Conservation (phyloP, 768 basidiomycete species). For the Dictyophora rubrovolvata region DNA sequence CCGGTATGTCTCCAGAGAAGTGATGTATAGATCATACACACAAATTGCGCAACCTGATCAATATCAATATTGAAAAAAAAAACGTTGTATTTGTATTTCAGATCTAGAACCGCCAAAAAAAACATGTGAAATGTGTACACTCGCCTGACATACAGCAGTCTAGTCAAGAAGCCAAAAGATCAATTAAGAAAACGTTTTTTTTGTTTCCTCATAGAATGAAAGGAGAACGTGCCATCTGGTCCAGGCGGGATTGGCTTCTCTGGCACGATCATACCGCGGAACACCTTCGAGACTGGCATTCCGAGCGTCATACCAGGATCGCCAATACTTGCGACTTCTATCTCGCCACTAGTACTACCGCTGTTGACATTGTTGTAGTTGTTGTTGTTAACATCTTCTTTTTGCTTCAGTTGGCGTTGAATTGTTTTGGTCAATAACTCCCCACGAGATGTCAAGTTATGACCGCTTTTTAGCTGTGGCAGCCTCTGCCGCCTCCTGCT, state of each 20-base stretch:
- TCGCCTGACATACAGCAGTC: constrained; percentile 86
- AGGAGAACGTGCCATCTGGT: constrained; percentile 46
- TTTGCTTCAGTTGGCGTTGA: neutral
- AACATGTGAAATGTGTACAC: neutral
- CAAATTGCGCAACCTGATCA: constrained; percentile 64
- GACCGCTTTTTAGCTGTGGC: too few relatives aligned
- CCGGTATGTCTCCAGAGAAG: constrained; percentile 54
- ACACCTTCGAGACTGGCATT: constrained; percentile 15
- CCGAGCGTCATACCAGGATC: neutral
- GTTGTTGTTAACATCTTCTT: neutral
- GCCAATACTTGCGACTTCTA: too few relatives aligned
- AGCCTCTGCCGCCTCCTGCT: too few relatives aligned
- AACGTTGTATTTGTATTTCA: too few relatives aligned
- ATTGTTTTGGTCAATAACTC: neutral
- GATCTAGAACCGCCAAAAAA: neutral
- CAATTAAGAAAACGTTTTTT: neutral
- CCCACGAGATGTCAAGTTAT: too few relatives aligned
- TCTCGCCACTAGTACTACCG: too few relatives aligned
- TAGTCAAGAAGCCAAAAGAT: constrained; percentile 21
- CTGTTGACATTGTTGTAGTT: too few relatives aligned
- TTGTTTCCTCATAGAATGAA: neutral
- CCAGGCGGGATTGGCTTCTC: constrained; percentile 50
- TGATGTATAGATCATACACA: constrained; percentile 81
- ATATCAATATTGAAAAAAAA: too few relatives aligned
- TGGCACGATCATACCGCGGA: constrained; percentile 51